Percentiles rank a stretch among this genome's conserved stretches.
Conservation (phyloP, 2,329 filamentous ascomycete genomes). For the Karstenula rhodostoma region DNA sequence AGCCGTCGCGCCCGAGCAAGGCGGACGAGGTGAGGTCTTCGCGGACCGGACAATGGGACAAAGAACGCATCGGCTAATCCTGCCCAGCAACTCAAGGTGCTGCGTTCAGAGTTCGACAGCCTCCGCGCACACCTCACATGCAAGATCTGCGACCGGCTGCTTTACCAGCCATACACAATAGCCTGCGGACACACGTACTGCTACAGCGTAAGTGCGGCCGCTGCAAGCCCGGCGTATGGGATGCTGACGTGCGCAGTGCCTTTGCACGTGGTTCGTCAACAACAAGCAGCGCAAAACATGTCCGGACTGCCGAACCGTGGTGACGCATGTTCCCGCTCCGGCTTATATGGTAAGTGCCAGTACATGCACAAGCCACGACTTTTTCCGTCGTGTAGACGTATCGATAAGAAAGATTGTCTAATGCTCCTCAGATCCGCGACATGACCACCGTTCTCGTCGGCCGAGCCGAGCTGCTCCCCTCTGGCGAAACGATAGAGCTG, state of each 20-base stretch:
- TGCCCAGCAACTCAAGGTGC: conserved; percentile 49
- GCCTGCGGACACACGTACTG: conserved; percentile 76
- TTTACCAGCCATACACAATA: conserved; percentile 75
- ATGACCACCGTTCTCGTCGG: conserved; percentile 70
- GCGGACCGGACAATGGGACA: conserved; percentile 16
- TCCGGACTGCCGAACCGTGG: conserved; percentile 70
- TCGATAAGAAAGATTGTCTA: conserved; percentile 3
- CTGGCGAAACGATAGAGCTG: conserved; percentile 69
- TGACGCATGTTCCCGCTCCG: conserved; percentile 67
- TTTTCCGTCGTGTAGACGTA: not conserved
- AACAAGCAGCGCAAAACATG: conserved; percentile 69
- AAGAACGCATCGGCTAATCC: conserved; percentile 31
- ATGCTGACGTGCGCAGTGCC: conserved; percentile 56
- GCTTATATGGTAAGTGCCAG: conserved; percentile 65
- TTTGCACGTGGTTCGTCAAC: conserved; percentile 63
- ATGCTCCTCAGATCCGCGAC: conserved; percentile 63
- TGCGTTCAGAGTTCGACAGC: conserved; percentile 64
- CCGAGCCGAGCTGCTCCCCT: conserved; percentile 67
- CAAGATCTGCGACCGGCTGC: conserved; percentile 72
- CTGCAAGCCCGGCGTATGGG: conserved; percentile 18
- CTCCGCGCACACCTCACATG: conserved; percentile 70
- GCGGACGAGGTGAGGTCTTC: conserved; percentile 43
- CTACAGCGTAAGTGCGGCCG: conserved; percentile 63
- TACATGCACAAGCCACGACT: not conserved
- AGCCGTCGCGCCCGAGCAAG: conserved; percentile 39